These are phyloP conservation scores for Suillus clintonianus DNA, from an alignment of 768 basidiomycete genomes.

Conservation along the genomic window DNA sequence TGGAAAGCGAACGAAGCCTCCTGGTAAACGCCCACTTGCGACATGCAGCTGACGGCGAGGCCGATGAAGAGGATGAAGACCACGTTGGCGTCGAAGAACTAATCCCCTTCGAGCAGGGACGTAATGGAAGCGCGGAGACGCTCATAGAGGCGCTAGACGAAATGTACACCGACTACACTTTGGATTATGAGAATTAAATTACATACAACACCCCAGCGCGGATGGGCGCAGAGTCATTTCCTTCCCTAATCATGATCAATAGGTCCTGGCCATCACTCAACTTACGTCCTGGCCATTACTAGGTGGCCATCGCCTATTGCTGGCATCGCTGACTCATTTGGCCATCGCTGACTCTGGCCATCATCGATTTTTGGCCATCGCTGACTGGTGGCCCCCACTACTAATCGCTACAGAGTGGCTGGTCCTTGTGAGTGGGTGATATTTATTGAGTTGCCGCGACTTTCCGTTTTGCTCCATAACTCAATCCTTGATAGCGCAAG, in stretches of 20 bases:
- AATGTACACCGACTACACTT: background rate
- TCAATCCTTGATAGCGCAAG: background rate
- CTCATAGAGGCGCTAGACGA: background rate
- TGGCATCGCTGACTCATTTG: too few species aligned
- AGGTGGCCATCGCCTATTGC: too few species aligned
- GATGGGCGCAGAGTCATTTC: too few species aligned
- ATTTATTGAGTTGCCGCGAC: background rate
- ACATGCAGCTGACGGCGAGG: too few species aligned
- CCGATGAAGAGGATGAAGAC: background rate
- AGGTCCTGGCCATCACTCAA: too few species aligned
- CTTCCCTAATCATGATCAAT: too few species aligned
- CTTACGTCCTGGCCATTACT: too few species aligned
- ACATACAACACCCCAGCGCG: background rate
- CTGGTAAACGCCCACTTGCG: background rate
- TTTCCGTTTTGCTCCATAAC: too few species aligned
- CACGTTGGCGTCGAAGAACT: background rate
- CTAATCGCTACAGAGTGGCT: too few species aligned
- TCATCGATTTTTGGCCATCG: too few species aligned
- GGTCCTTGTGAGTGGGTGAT: background rate
- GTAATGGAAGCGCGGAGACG: background rate
- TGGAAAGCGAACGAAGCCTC: background rate
- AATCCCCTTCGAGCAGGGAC: background rate
- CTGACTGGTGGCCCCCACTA: too few species aligned
- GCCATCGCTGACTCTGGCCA: too few species aligned
- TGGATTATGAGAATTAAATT: background rate